Conservation (phyloP, 2,329 filamentous ascomycete genomes). For the Atkinsonella texensis region DNA sequence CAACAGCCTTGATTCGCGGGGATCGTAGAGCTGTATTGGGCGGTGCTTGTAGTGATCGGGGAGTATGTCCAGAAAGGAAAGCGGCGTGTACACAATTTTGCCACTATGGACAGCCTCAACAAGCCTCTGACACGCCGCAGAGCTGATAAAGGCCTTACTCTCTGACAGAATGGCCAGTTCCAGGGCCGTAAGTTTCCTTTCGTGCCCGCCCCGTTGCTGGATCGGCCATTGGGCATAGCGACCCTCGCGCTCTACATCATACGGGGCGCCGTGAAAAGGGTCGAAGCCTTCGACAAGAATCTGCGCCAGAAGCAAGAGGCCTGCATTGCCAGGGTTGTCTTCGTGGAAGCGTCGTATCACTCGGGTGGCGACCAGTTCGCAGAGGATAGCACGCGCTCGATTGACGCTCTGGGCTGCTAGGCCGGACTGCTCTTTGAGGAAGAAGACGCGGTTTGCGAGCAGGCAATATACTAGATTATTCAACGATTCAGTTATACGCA, state of each 20-base stretch:
- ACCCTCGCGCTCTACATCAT: conserved; percentile 40
- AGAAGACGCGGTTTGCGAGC: conserved; percentile 58
- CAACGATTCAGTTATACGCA: conserved; percentile 7
- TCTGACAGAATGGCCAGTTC: conserved; percentile 63
- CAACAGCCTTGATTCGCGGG: conserved; percentile 49
- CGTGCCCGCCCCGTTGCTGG: conserved; percentile 26
- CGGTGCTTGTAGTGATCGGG: conserved; percentile 63
- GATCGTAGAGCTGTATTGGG: conserved; percentile 58
- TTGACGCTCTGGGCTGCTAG: conserved; percentile 59
- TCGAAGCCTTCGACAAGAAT: conserved; percentile 61
- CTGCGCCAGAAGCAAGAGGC: conserved; percentile 53
- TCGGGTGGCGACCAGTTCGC: conserved; percentile 56
- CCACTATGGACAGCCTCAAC: conserved; percentile 60
- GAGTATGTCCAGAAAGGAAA: conserved; percentile 58
- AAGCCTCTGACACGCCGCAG: conserved; percentile 55
- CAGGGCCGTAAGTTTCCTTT: conserved; percentile 51
- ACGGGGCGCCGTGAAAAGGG: conserved; percentile 57
- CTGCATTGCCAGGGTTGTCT: conserved; percentile 48
- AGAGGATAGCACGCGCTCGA: conserved; percentile 53
- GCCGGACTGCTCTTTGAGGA: conserved; percentile 53
- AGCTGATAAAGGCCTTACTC: conserved; percentile 54
- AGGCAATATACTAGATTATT: conserved; percentile 49
- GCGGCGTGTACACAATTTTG: conserved; percentile 57
- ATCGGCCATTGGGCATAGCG: conserved; percentile 27
- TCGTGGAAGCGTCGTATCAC: conserved; percentile 58